Base-by-base conservation (phyloP, 2,329 filamentous ascomycete species). In the Penicillium glabrum region DNA sequence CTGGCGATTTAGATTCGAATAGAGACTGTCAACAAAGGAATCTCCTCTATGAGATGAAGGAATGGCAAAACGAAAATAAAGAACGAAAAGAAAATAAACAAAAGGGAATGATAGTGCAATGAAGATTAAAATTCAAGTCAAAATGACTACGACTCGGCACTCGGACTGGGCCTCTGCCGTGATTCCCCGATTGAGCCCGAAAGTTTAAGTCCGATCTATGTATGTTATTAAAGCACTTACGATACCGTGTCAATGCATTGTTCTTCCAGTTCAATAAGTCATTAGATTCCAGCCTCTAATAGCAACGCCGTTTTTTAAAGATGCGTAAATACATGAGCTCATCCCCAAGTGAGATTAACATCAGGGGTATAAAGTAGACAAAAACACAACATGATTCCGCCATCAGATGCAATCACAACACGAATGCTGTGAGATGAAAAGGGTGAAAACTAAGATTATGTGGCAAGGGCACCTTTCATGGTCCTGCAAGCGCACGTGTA, bases 361-460 rank as follows among this genome's bases (percentile, higher is more conserved):
- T 49, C 49, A 56, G 57, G 57, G 61, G 61, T 61, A 61, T 63
- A 52, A 57, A 51, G 24, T 27, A 52, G 53, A 56, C 35, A 52
- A 48, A 54, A 26, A 13, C 44, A 29, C 45, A 26, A 33, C 45
- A 26, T 33, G 37, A 31, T 33, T 19, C 44, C 46, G 46, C 48
- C 46, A 44, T 33, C 46, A 21, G 19, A 59, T 57, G 54, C 59
- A 56, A 56, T 29, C 10, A 51, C 31, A 46, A 46, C 29, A 31
- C 9, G 21, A 48, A 31, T 31, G 23, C 47, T 53, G 44, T 51
- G 35, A 19, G 31, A 37, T 8, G 27, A 33, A n/a, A 39, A 31
- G 7, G 8, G 23, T 58, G 58, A 27, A 47, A 31, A 63, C 48
- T 59, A 63, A 21, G 56, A 61, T 63, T 63, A 63, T 53, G 19